Percentiles rank a stretch among this genome's conserved stretches.
These are phyloP conservation scores for Beta macrorhiza DNA, from an alignment of 179 eudicot species.

Conservation along the genomic window DNA sequence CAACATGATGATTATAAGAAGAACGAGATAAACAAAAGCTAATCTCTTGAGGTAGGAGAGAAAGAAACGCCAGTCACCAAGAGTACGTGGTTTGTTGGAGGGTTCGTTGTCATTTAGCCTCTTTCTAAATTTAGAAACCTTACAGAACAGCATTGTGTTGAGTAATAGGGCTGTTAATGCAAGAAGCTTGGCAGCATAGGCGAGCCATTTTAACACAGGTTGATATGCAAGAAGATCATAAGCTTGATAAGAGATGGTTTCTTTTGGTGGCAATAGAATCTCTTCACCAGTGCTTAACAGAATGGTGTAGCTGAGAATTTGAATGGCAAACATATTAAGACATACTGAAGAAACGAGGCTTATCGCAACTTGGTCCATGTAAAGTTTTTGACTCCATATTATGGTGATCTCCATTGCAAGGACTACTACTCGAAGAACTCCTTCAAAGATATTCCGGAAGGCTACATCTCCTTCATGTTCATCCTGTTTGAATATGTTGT, in stretches of 20 bases:
- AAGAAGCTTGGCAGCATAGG: neutral
- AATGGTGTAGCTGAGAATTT: constrained; percentile 18
- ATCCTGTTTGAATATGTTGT: neutral
- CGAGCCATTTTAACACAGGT: neutral
- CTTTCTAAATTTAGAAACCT: neutral
- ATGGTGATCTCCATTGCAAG: constrained; percentile 4
- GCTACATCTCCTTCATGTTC: constrained; percentile 16
- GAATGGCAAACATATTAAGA: constrained; percentile 22
- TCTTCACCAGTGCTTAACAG: constrained; percentile 15
- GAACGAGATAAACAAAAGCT: neutral
- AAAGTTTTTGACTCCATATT: constrained; percentile 20
- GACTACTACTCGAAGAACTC: constrained; percentile 11
- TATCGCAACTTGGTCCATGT: constrained; percentile 11
- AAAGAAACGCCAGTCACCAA: neutral
- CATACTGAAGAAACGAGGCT: constrained; percentile 26
- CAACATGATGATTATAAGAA: neutral
- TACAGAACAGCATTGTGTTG: neutral
- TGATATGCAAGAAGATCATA: neutral
- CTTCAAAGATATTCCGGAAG: constrained; percentile 22
- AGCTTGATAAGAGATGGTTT: neutral
- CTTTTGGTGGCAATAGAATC: constrained; percentile 13
- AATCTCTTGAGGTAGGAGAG: neutral
- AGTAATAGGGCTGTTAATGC: neutral
- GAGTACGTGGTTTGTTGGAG: neutral
- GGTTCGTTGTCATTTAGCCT: neutral